Evolutionary conservation across 495 filamentous ascomycete species (phyloP).

Genomic region (Peziza echinospora): DNA sequence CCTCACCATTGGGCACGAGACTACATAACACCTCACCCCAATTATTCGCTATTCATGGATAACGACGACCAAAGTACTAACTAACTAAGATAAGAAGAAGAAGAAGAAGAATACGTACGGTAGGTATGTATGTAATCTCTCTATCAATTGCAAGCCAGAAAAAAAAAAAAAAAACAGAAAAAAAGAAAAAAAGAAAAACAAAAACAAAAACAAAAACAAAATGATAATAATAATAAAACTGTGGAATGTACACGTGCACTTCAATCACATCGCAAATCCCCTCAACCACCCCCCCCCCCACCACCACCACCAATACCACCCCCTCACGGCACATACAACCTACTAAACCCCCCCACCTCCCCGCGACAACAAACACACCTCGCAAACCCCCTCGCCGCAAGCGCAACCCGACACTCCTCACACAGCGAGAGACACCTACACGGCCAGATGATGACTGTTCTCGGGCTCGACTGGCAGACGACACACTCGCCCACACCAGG

Average conservation of each 20-base stretch:
- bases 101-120: too few relatives aligned
- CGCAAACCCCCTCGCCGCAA: constrained; percentile 92
- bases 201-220: not conserved
- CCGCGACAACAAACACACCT: constrained; percentile 84
- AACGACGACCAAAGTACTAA: too few relatives aligned
- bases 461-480: constrained; percentile 76
- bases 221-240: too few relatives aligned
- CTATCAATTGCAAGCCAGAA: not conserved
- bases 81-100: too few relatives aligned
- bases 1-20: too few relatives aligned
- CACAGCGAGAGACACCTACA: constrained; percentile 85
- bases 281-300: not conserved
- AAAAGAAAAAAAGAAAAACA: not conserved
- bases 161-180: not conserved
- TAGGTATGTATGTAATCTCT: too few relatives aligned
- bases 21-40: too few relatives aligned
- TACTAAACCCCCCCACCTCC: constrained; percentile 65
- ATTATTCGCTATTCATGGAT: too few relatives aligned
- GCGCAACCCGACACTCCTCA: constrained; percentile 78
- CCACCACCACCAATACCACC: not conserved
- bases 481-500: constrained; percentile 78
- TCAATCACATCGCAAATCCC: too few relatives aligned
- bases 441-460: constrained; percentile 88
- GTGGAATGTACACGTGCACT: too few relatives aligned
- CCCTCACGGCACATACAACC: constrained; percentile 45